phyloP scores from a whole-genome alignment of 2,329 filamentous ascomycete species.

The Claviceps fusiformis region DNA sequence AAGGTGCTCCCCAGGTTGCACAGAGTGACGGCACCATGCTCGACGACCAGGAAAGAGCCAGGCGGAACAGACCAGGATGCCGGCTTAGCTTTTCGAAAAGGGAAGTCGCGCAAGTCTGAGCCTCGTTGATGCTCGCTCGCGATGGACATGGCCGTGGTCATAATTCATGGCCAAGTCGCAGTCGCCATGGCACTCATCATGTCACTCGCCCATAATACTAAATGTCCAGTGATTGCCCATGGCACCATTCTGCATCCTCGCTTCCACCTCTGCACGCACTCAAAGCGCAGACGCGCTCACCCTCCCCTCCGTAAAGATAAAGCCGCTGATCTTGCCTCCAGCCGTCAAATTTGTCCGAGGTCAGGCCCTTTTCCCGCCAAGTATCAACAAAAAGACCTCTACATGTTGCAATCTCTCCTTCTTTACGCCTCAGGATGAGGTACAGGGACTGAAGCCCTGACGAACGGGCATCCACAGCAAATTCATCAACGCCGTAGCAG shows the following conservation, averaged over 20 bases:
- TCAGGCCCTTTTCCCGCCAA: not conserved
- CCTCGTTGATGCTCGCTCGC: not conserved
- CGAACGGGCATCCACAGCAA: not conserved
- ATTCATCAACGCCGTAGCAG: not conserved
- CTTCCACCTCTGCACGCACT: not conserved
- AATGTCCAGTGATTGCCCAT: not conserved
- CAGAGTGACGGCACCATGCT: not conserved
- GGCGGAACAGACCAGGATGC: not conserved
- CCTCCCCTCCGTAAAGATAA: not conserved
- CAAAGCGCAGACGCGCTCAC: not conserved
- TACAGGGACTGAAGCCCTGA: not conserved
- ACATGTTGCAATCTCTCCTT: not conserved
- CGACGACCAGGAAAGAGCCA: not conserved
- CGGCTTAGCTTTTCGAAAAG: not conserved
- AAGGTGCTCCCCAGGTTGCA: not conserved
- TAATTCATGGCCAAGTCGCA: not conserved
- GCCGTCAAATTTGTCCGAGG: conserved; percentile 1
- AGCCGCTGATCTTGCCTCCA: not conserved
- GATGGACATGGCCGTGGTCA: not conserved
- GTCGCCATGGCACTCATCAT: not conserved
- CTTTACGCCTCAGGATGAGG: not conserved
- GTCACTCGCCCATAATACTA: conserved; percentile 3
- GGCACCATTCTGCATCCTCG: not conserved
- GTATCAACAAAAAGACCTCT: not conserved
- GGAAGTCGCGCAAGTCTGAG: conserved; percentile 6